These are phyloP conservation scores for Epichloe amarillans DNA, from an alignment of 2,329 filamentous ascomycete genomes.

Conservation along the genomic window DNA sequence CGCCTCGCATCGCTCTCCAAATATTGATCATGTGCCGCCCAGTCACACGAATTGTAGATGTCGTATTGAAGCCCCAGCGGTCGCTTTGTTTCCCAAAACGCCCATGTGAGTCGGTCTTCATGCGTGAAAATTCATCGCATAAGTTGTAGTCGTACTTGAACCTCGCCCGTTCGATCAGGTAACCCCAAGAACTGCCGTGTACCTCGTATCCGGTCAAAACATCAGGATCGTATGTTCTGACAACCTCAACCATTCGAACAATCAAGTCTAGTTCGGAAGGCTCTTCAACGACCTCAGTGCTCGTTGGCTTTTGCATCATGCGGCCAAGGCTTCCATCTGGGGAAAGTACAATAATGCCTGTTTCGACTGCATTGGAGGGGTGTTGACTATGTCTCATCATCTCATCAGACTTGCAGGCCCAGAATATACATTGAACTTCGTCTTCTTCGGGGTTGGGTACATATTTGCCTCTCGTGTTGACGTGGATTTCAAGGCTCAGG, in stretches of 20 bases:
- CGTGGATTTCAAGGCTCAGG: slow-evolving; percentile 87
- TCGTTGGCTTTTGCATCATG: slow-evolving; percentile 48
- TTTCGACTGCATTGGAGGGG: slow-evolving; percentile 35
- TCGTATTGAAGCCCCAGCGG: slow-evolving; percentile 87
- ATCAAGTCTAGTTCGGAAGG: slow-evolving; percentile 72
- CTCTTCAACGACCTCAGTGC: slow-evolving; percentile 59
- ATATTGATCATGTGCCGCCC: slow-evolving; percentile 95
- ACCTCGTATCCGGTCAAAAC: slow-evolving; percentile 92
- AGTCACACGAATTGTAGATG: slow-evolving; percentile 82
- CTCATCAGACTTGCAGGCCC: slow-evolving; percentile 72
- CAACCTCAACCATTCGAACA: slow-evolving; percentile 74
- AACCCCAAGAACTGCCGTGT: slow-evolving; percentile 88
- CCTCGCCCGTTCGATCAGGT: slow-evolving; percentile 78
- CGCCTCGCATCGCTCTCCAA: slow-evolving; percentile 90
- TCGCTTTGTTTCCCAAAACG: slow-evolving; percentile 78
- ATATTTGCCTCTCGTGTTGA: slow-evolving; percentile 70
- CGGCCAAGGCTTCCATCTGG: slow-evolving; percentile 44
- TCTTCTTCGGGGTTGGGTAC: slow-evolving; percentile 85
- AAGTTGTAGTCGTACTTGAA: slow-evolving; percentile 81
- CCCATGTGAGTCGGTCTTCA: slow-evolving; percentile 72
- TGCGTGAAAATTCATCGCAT: slow-evolving; percentile 80
- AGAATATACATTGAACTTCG: slow-evolving; percentile 78
- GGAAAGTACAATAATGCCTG: slow-evolving; percentile 63
- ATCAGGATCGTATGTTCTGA: slow-evolving; percentile 75
- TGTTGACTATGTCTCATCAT: slow-evolving; percentile 20